phyloP scores from a whole-genome alignment of 306 rosid species.

The Abrus pulchellus region DNA sequence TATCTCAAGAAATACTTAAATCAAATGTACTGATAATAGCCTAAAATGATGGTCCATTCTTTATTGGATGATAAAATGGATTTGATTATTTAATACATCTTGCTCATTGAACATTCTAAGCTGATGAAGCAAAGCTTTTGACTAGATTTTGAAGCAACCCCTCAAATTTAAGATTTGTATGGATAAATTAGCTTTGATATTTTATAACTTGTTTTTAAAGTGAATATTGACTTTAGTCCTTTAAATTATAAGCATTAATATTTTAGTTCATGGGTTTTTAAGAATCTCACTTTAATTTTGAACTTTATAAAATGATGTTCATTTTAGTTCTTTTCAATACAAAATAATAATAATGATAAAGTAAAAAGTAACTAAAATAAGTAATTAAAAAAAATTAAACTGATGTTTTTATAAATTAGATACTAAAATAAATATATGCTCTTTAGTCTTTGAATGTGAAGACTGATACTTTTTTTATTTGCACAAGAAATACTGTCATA shows the following conservation, averaged over 20 bases:
- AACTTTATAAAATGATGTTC: no score
- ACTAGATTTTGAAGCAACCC: slow-evolving; percentile 11
- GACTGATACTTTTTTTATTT: neutral
- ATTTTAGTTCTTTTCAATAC: no score
- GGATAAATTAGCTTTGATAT: neutral
- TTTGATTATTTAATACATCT: neutral
- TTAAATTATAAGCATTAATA: no score
- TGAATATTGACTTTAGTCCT: no score
- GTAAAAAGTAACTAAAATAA: no score
- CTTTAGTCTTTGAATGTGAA: neutral
- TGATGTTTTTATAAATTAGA: no score
- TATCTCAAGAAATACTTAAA: neutral
- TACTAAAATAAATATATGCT: no score
- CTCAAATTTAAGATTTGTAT: no score
- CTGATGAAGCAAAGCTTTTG: slow-evolving; percentile 1
- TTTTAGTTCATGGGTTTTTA: no score
- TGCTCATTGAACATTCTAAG: neutral
- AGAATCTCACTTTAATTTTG: no score
- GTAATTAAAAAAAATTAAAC: no score
- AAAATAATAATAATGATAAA: no score
- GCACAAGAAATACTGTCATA: neutral
- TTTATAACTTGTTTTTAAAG: neutral
- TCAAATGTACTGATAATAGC: neutral
- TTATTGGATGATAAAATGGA: neutral
- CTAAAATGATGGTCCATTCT: neutral